These are phyloP conservation scores for Pseudogymnoascus sp. DNA, from an alignment of 2,329 filamentous ascomycete species.

Conservation along the genomic window DNA sequence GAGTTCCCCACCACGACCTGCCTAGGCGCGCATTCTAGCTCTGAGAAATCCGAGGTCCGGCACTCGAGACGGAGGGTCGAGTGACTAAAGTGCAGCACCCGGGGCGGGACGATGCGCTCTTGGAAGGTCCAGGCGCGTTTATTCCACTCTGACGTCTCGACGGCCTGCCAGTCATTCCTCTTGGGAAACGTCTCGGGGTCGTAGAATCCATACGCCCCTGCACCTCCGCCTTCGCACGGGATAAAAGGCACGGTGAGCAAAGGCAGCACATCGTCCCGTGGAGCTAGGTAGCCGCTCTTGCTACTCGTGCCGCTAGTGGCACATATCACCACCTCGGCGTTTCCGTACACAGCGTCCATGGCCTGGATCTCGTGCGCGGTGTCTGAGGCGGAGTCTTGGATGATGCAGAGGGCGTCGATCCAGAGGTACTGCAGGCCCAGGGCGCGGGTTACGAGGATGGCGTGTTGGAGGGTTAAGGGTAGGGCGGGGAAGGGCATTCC, in stretches of 20 bases:
- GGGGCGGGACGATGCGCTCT: conserved; percentile 13
- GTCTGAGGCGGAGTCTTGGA: background rate
- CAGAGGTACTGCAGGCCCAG: background rate
- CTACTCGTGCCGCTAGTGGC: background rate
- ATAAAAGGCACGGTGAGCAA: background rate
- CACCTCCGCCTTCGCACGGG: background rate
- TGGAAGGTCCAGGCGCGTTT: conserved; percentile 15
- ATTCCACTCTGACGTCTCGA: background rate
- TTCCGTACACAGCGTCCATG: background rate
- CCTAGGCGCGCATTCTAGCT: background rate
- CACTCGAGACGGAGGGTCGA: background rate
- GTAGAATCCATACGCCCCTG: background rate
- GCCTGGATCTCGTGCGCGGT: background rate
- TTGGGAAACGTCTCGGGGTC: background rate
- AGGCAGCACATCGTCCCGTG: background rate
- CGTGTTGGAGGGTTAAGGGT: background rate
- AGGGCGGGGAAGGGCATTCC: background rate
- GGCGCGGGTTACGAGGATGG: background rate
- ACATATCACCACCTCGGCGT: background rate
- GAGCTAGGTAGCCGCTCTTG: background rate
- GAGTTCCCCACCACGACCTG: background rate
- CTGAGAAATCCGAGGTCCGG: background rate
- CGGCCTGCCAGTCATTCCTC: background rate
- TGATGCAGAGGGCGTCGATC: background rate
- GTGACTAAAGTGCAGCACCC: conserved; percentile 12